A percentile compares a stretch with the other conserved stretches of the same genome.
These are phyloP conservation scores for Xylaria sp. DNA, from an alignment of 2,329 filamentous ascomycete species.

Conservation along the genomic window DNA sequence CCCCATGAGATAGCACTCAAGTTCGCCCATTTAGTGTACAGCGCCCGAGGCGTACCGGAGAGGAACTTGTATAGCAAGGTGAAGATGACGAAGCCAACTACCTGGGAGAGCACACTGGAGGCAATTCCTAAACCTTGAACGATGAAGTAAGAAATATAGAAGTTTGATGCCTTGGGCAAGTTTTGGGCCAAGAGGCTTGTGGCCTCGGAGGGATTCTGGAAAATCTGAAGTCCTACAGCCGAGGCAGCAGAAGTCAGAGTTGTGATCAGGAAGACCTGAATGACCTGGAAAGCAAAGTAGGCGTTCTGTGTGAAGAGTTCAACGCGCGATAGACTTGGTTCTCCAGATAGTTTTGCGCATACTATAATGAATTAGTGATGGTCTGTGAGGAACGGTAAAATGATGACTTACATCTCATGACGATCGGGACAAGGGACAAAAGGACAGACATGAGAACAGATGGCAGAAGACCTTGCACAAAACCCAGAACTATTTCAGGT, in stretches of 20 bases:
- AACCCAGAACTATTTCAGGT: slow-evolving; percentile 77
- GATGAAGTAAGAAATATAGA: slow-evolving; percentile 95
- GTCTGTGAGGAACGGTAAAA: background rate
- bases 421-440: slow-evolving; percentile 84
- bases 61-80: slow-evolving; percentile 78
- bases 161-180: slow-evolving; percentile 87
- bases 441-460: slow-evolving; percentile 81
- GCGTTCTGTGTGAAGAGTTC: slow-evolving; percentile 91
- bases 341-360: slow-evolving; percentile 82
- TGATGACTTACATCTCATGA: slow-evolving; percentile 74
- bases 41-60: slow-evolving; percentile 80
- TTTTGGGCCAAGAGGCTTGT: slow-evolving; percentile 75
- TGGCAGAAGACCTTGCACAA: slow-evolving; percentile 86
- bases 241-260: slow-evolving; percentile 85
- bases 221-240: slow-evolving; percentile 71
- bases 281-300: slow-evolving; percentile 90
- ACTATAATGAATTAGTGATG: slow-evolving; percentile 55
- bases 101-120: slow-evolving; percentile 76
- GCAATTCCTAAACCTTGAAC: slow-evolving; percentile 88
- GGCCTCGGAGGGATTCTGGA: slow-evolving; percentile 68
- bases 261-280: slow-evolving; percentile 91
- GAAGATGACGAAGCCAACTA: slow-evolving; percentile 76
- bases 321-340: slow-evolving; percentile 79
- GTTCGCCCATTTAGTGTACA: slow-evolving; percentile 80
- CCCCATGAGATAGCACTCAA: slow-evolving; percentile 84